Percentiles rank a stretch among this genome's conserved stretches.
phyloP scores from a whole-genome alignment of 129 eudicot genomes.

The Centella asiatica region DNA sequence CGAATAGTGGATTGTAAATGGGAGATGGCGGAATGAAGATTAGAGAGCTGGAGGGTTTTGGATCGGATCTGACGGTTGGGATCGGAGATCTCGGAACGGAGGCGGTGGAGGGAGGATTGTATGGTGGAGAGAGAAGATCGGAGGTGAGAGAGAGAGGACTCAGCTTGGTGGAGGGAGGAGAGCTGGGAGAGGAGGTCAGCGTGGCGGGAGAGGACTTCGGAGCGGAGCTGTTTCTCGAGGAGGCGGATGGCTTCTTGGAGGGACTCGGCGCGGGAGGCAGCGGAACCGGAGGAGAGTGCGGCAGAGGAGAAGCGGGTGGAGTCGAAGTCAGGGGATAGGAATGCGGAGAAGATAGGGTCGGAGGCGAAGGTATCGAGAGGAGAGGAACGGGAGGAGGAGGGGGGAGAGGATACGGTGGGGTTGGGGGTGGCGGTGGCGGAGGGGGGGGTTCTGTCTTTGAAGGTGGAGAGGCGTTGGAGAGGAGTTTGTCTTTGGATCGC shows the following conservation, averaged over 20 bases:
- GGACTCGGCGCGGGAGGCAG: slow-evolving; percentile 72
- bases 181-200: slow-evolving; percentile 54
- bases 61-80: slow-evolving; percentile 51
- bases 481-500: slow-evolving; percentile 31
- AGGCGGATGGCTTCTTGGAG: slow-evolving; percentile 76
- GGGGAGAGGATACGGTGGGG: slow-evolving; percentile 19
- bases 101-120: slow-evolving; percentile 48
- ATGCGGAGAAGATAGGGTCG: slow-evolving; percentile 72
- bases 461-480: slow-evolving; percentile 65
- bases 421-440: slow-evolving; percentile 11
- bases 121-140: slow-evolving; percentile 54
- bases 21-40: slow-evolving; percentile 42
- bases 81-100: slow-evolving; percentile 71
- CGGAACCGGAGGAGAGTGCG: slow-evolving; percentile 87
- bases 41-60: slow-evolving; percentile 55
- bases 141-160: slow-evolving; percentile 52
- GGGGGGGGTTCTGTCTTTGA: slow-evolving; percentile 43
- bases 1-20: slow-evolving; percentile 49
- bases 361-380: slow-evolving; percentile 58
- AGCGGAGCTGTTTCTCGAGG: slow-evolving; percentile 65
- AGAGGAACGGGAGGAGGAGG: slow-evolving; percentile 18
- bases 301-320: slow-evolving; percentile 81
- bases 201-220: slow-evolving; percentile 65
- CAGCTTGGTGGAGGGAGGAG: slow-evolving; percentile 56
- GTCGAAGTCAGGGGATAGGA: slow-evolving; percentile 62